Evolutionary conservation across 2,329 filamentous ascomycete genomes (phyloP).

Genomic region (Pseudogymnoascus sp.): DNA sequence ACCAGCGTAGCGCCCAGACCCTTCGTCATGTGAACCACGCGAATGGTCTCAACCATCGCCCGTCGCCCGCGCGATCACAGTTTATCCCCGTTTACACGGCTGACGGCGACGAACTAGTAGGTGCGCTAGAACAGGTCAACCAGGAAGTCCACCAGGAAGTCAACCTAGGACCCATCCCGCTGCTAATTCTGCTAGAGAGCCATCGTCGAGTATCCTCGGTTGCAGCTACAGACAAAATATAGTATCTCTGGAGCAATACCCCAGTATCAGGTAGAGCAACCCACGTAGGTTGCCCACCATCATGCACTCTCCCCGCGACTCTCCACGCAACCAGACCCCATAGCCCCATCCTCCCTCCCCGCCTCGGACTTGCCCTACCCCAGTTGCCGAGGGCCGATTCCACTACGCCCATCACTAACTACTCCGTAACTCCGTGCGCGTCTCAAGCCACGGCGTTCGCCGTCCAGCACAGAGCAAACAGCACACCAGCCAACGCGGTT

Average conservation of each 20-base stretch:
- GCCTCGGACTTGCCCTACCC: neutral
- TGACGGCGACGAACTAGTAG: neutral
- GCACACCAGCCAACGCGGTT: neutral
- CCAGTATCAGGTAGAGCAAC: neutral
- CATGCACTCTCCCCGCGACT: neutral
- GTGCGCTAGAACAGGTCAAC: neutral
- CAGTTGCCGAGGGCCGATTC: neutral
- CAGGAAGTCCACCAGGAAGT: neutral
- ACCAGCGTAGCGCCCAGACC: neutral
- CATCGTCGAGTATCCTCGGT: neutral
- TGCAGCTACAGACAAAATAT: neutral
- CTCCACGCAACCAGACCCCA: neutral
- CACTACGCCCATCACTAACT: neutral
- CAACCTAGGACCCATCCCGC: neutral
- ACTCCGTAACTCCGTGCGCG: neutral
- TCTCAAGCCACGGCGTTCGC: neutral
- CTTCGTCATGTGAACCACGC: neutral
- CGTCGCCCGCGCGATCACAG: neutral
- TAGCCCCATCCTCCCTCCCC: neutral
- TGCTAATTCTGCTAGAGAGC: neutral
- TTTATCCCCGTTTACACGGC: constrained; percentile 5
- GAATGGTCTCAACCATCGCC: neutral
- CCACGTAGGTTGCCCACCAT: neutral
- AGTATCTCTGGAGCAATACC: neutral
- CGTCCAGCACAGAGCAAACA: neutral